phyloP scores from a whole-genome alignment of 441 rosid genomes.

The Breynia disticha region DNA sequence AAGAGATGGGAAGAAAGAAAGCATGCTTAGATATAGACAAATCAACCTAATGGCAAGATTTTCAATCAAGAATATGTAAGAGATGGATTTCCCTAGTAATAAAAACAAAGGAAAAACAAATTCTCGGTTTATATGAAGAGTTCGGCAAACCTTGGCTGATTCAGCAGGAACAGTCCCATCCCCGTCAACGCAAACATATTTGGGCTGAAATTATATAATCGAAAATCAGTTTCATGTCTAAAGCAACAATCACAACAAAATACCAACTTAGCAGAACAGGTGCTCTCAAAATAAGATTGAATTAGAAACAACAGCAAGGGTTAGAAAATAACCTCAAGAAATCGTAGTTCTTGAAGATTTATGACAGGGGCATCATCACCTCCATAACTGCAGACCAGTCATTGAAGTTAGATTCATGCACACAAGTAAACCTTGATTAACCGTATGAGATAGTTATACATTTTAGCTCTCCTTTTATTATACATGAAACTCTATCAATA shows the following conservation, averaged over 20 bases:
- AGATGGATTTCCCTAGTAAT: background rate
- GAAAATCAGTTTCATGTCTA: conserved; percentile 11
- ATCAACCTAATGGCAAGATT: background rate
- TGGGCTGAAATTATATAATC: conserved; percentile 45
- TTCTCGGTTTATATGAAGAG: background rate
- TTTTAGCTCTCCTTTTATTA: too few relatives aligned
- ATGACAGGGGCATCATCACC: conserved; percentile 56
- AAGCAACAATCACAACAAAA: background rate
- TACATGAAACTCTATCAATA: too few relatives aligned
- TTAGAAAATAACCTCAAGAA: conserved; percentile 42
- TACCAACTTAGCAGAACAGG: too few relatives aligned
- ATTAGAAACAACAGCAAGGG: conserved; percentile 1
- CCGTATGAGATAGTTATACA: too few relatives aligned
- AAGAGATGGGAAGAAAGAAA: background rate
- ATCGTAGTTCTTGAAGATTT: conserved; percentile 45
- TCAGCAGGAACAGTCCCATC: conserved; percentile 94
- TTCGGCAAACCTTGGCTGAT: conserved; percentile 67
- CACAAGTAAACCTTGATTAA: too few relatives aligned
- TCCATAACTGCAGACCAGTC: conserved; percentile 63
- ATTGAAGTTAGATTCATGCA: conserved; percentile 11
- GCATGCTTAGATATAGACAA: background rate
- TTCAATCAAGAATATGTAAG: background rate
- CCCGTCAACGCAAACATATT: conserved; percentile 73
- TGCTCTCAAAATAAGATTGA: too few relatives aligned
- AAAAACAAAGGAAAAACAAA: background rate